Percentiles rank a stretch among this genome's conserved stretches.
Evolutionary conservation across 75 land plant genomes (phyloP).

Genomic region (Pseudotsuga menziesii): DNA sequence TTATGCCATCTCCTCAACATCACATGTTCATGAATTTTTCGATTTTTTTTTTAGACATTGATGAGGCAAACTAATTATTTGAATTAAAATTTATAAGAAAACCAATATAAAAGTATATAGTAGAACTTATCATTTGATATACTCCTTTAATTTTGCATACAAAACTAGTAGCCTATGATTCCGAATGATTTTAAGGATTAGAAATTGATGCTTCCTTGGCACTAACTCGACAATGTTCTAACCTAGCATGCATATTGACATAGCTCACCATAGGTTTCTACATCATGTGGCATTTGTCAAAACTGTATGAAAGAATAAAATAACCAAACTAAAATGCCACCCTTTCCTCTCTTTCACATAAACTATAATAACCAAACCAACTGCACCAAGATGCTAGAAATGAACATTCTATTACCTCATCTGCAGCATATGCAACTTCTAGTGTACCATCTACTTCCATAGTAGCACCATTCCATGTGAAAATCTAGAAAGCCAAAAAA

Average conservation of each 20-base stretch:
- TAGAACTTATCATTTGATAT: not conserved
- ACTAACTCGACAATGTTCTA: slow-evolving; percentile 69
- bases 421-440: slow-evolving; percentile 90
- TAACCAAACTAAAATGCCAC: slow-evolving; percentile 11
- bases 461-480: slow-evolving; percentile 93
- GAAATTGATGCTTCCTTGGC: slow-evolving; percentile 58
- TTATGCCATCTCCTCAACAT: not conserved
- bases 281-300: slow-evolving; percentile 13
- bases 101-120: not conserved
- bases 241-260: slow-evolving; percentile 93
- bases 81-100: not conserved
- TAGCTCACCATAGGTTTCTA: slow-evolving; percentile 98
- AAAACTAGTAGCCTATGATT: slow-evolving; percentile 10
- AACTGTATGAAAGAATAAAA: not conserved
- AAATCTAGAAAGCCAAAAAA: slow-evolving; percentile 45
- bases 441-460: slow-evolving; percentile 80
- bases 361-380: not conserved
- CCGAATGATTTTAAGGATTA: slow-evolving; percentile 27
- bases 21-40: not conserved
- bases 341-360: slow-evolving; percentile 1
- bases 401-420: slow-evolving; percentile 64
- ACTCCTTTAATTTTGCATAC: no score
- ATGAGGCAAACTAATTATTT: not conserved
- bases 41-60: not conserved
- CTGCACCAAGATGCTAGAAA: not conserved